phyloP scores from a whole-genome alignment of 352 stramenopile species.

The Globisporangium viniferum region DNA sequence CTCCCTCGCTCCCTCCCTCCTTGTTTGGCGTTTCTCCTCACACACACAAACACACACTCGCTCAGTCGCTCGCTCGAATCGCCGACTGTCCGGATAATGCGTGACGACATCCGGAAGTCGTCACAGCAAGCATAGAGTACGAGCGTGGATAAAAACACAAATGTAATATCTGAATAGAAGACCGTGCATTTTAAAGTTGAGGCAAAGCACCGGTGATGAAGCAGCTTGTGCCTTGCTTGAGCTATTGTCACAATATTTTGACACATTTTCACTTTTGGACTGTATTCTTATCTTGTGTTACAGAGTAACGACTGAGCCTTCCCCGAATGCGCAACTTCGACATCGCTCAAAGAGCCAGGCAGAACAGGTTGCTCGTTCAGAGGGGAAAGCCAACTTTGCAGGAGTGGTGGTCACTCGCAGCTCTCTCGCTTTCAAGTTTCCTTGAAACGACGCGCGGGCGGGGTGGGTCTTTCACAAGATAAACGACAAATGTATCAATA shows the following conservation, averaged over 20 bases:
- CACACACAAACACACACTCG: constrained; percentile 2
- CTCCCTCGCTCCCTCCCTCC: neutral
- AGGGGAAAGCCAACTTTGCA: neutral
- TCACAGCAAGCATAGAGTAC: neutral
- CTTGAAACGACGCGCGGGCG: neutral
- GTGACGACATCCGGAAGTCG: neutral
- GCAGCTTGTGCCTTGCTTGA: neutral
- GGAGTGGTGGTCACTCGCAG: neutral
- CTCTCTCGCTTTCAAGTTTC: neutral
- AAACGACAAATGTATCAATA: neutral
- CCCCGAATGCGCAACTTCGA: neutral
- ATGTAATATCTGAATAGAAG: neutral
- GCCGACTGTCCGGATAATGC: neutral
- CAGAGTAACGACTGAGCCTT: neutral
- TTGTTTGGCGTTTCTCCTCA: constrained; percentile 11
- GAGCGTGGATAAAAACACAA: neutral
- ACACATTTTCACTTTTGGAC: neutral
- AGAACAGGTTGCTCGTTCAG: neutral
- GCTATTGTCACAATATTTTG: neutral
- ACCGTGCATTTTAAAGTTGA: neutral
- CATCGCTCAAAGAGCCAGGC: neutral
- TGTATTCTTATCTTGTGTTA: neutral
- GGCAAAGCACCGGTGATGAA: neutral
- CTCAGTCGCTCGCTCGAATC: constrained; percentile 1
- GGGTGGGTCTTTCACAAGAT: neutral